Evolutionary conservation across 805 yeast species (phyloP).

Genomic region (Millerozyma acaciae): DNA sequence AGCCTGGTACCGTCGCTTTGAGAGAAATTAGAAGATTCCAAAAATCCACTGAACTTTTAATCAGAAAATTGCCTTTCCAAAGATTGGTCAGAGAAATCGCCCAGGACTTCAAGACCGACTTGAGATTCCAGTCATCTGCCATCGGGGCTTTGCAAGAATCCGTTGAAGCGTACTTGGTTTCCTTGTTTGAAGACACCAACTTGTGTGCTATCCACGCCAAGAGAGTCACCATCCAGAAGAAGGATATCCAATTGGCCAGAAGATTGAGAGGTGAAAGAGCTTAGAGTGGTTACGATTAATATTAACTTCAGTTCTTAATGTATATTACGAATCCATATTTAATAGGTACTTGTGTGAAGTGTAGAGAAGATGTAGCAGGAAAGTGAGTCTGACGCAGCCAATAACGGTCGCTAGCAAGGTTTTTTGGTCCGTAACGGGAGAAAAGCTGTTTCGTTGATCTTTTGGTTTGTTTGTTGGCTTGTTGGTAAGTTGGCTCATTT

Average conservation of each 20-base stretch:
- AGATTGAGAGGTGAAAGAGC: slow-evolving; percentile 51
- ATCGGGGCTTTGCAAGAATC: slow-evolving; percentile 50
- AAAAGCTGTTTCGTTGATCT: too few relatives aligned
- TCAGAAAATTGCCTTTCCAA: slow-evolving; percentile 49
- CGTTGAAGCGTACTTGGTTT: slow-evolving; percentile 47
- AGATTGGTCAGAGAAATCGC: slow-evolving; percentile 50
- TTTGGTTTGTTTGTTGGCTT: too few relatives aligned
- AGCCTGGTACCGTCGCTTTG: slow-evolving; percentile 51
- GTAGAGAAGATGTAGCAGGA: too few relatives aligned
- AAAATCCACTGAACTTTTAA: slow-evolving; percentile 45
- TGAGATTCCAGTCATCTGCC: slow-evolving; percentile 48
- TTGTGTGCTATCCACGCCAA: slow-evolving; percentile 50
- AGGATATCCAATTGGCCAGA: slow-evolving; percentile 49
- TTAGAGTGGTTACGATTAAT: too few relatives aligned
- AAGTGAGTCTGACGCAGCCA: too few relatives aligned
- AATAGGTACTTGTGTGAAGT: too few relatives aligned
- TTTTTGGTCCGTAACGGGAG: too few relatives aligned
- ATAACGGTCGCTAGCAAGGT: too few relatives aligned
- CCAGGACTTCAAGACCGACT: slow-evolving; percentile 47
- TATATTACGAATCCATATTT: too few relatives aligned
- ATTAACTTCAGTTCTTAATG: too few relatives aligned
- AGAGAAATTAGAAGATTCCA: slow-evolving; percentile 51
- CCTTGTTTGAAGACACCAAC: slow-evolving; percentile 47
- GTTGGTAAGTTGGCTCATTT: too few relatives aligned
- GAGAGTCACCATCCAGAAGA: slow-evolving; percentile 50